phyloP scores from a whole-genome alignment of 345 rosid species.

The Citrus sp. region DNA sequence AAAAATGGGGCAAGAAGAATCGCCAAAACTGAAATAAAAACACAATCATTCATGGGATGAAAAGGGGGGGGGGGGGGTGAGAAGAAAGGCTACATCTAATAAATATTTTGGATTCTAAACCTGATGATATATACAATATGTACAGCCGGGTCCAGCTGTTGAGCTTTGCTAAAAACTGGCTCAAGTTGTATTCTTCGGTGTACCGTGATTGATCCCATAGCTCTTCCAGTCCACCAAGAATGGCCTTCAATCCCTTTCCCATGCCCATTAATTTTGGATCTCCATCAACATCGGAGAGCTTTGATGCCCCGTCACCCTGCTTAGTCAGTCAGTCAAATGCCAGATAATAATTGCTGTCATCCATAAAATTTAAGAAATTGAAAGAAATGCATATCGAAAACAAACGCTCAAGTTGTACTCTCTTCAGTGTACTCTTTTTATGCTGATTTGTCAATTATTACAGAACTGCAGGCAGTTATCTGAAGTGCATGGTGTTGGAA shows the following conservation, averaged over 20 bases:
- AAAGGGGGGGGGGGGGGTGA: neutral
- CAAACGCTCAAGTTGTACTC: too few relatives aligned
- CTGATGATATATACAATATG: constrained; percentile 33
- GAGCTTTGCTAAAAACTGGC: constrained; percentile 85
- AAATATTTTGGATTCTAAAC: constrained; percentile 23
- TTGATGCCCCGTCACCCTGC: constrained; percentile 54
- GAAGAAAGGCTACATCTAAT: neutral
- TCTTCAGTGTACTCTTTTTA: too few relatives aligned
- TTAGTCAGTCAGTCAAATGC: constrained; percentile 5
- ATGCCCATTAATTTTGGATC: constrained; percentile 68
- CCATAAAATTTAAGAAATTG: neutral
- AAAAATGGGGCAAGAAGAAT: constrained; percentile 21
- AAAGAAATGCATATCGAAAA: neutral
- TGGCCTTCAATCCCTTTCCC: constrained; percentile 88
- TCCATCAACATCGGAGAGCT: constrained; percentile 49
- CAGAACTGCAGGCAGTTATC: neutral
- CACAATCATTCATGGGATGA: neutral
- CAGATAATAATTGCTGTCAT: too few relatives aligned
- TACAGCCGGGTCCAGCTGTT: constrained; percentile 46
- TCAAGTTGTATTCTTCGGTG: constrained; percentile 86
- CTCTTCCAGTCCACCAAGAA: constrained; percentile 91
- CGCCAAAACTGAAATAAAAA: constrained; percentile 1
- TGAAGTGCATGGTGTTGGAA: neutral
- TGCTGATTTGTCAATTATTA: neutral
- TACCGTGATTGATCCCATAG: constrained; percentile 99